Evolutionary conservation across 2,329 filamentous ascomycete genomes (phyloP).

Genomic region (Fusarium mexicanum): DNA sequence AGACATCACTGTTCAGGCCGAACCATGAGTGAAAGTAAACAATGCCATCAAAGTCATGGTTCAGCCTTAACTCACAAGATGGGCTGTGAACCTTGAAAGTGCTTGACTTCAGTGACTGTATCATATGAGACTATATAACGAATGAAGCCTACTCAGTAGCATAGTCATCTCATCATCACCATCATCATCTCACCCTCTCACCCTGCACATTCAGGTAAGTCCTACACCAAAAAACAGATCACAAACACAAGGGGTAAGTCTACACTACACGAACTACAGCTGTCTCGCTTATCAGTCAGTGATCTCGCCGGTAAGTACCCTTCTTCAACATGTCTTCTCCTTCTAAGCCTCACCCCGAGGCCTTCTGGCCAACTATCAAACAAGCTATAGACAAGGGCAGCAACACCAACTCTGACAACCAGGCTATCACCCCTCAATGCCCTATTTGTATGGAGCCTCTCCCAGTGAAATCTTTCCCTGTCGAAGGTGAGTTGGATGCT

Average conservation of each 20-base stretch:
- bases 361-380: slow-evolving; percentile 23
- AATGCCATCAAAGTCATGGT: neutral
- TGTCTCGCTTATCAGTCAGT: neutral
- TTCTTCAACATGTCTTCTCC: neutral
- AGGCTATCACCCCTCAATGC: slow-evolving; percentile 2
- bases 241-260: neutral
- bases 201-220: neutral
- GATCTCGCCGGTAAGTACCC: neutral
- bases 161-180: neutral
- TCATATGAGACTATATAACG: neutral
- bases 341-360: neutral
- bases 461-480: slow-evolving; percentile 5
- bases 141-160: neutral
- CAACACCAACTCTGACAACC: neutral
- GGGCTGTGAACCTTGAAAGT: neutral
- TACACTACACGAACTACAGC: neutral
- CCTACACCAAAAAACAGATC: neutral
- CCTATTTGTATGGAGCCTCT: slow-evolving; percentile 32
- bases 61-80: neutral
- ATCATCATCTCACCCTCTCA: neutral
- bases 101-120: neutral
- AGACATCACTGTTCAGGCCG: neutral
- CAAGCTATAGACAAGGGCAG: neutral
- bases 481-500: neutral
- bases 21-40: neutral